These are phyloP conservation scores for Coemansia linderi DNA, from an alignment of 371 early-diverging fungal genomes.

Conservation along the genomic window DNA sequence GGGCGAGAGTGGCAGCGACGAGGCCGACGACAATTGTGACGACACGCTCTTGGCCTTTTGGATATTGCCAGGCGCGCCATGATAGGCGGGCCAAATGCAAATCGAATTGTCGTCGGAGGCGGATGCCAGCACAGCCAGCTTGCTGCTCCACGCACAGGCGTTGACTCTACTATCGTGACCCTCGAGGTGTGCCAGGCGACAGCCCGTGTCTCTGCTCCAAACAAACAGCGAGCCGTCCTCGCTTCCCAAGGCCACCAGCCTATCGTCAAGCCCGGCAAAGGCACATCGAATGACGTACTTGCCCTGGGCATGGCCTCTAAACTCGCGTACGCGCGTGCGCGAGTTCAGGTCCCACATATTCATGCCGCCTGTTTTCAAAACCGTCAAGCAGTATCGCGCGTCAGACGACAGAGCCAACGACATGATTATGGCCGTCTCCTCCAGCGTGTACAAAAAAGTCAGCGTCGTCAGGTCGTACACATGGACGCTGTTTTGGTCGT, in stretches of 20 bases:
- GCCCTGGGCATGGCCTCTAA: conserved; percentile 83
- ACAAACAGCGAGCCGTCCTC: conserved; percentile 87
- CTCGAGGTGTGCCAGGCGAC: conserved; percentile 70
- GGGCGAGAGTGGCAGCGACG: neutral
- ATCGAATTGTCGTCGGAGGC: conserved; percentile 93
- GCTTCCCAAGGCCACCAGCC: conserved; percentile 86
- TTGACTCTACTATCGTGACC: conserved; percentile 89
- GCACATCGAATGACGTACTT: conserved; percentile 88
- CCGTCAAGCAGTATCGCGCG: conserved; percentile 73
- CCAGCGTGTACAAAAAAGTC: conserved; percentile 58
- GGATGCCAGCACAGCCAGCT: conserved; percentile 72
- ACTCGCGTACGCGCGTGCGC: conserved; percentile 68
- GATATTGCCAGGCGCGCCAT: conserved; percentile 59
- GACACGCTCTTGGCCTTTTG: neutral
- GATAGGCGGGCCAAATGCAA: conserved; percentile 63
- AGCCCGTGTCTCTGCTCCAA: conserved; percentile 85
- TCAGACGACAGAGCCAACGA: conserved; percentile 75
- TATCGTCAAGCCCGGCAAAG: conserved; percentile 84
- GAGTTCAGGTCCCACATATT: conserved; percentile 89
- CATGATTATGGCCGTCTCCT: conserved; percentile 74
- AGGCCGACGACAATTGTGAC: neutral
- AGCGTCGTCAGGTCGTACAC: conserved; percentile 69
- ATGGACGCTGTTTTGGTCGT: conserved; percentile 69
- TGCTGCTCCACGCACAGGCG: conserved; percentile 80
- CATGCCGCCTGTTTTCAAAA: conserved; percentile 63